These are phyloP conservation scores for Cyclotella baltica DNA, from an alignment of 108 stramenopile genomes.

Conservation along the genomic window DNA sequence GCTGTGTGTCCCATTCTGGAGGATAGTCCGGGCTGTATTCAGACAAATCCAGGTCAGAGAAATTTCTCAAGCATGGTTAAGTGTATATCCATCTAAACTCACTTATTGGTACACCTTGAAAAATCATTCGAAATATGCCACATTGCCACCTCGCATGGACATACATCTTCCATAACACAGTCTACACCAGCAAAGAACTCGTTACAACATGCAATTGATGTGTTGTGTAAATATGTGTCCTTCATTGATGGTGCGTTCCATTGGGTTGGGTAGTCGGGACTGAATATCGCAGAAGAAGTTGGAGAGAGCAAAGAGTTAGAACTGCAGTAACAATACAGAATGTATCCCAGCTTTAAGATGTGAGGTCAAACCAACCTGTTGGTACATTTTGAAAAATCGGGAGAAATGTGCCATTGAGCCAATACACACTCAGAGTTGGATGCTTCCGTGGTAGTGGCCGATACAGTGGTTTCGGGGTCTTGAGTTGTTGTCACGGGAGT, in stretches of 20 bases:
- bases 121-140: neutral
- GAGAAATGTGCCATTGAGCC: neutral
- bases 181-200: neutral
- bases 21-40: no score
- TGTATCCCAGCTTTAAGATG: neutral
- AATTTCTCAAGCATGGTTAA: no score
- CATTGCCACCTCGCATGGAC: neutral
- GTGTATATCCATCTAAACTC: no score
- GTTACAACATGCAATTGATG: neutral
- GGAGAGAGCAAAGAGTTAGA: no score
- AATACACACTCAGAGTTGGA: no score
- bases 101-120: neutral
- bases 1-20: neutral
- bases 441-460: no score
- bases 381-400: neutral
- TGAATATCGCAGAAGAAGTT: no score
- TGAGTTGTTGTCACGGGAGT: no score
- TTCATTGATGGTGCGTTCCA: no score
- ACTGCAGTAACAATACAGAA: neutral
- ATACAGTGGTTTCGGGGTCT: no score
- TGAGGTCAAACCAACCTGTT: neutral
- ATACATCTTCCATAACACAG: neutral
- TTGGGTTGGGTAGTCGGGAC: no score
- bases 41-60: no score
- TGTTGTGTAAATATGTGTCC: neutral